Base-by-base conservation (phyloP, 2,329 filamentous ascomycete species). In the Pseudopithomyces chartarum region DNA sequence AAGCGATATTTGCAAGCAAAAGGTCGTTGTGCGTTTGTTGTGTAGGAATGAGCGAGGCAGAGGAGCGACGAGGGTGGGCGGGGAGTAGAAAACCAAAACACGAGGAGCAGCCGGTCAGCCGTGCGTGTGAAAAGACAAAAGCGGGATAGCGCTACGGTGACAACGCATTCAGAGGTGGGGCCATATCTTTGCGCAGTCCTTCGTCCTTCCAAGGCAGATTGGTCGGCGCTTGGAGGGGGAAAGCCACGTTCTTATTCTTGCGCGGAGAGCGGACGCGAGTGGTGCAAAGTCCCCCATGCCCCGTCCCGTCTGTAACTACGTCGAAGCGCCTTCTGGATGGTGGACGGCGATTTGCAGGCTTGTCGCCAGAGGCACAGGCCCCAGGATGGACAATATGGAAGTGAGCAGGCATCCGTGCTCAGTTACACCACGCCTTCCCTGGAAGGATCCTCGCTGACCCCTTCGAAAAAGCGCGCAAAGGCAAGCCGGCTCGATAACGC, bases 161-260 rank as follows among this genome's bases (percentile, higher is more conserved):
- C 72, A 74, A 73, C 72, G 69, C 72, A 74, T 71, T 65, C 64
- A 68, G 63, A 62, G 66, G 66, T 65, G 69, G 71, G 71, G 69
- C 73, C 70, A 69, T 68, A 57, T 54, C 61, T 61, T 61, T 62
- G 63, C 63, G 61, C 53, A 61, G 61, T 69, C 57, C 58, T 65
- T 63, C 62, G 61, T 59, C 59, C 58, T 65, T 66, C 59, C 62
- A 65, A 65, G 65, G 65, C 64, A 70, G 69, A 75, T 73, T 74
- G 69, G 70, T 60, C 62, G 59, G 59, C 60, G 55, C 44, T 48
- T 49, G 46, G 60, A 58, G 52, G 67, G 70, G 69, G 70, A 66
- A 63, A 61, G 67, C 66, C 64, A 69, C 66, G 65, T 59, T 73
- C 69, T 76, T 75, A 74, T 75, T 61, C 56, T 56, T 67, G 63